phyloP scores from a whole-genome alignment of 208 protist genomes.

The Leishmania braziliensis region DNA sequence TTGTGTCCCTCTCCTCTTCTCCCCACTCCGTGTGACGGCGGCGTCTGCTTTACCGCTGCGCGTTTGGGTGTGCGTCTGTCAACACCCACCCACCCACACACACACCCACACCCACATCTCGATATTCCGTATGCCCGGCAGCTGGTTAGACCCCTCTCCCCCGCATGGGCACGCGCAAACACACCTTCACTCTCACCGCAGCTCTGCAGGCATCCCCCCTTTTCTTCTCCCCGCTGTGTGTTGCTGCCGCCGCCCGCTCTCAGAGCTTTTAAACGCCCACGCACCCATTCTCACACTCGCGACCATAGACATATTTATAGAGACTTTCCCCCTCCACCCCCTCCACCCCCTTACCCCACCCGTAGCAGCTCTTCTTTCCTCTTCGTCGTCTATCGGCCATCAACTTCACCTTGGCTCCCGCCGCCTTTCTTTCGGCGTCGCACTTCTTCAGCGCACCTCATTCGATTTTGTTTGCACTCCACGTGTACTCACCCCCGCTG shows the following conservation, averaged over 20 bases:
- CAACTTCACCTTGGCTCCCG: not conserved
- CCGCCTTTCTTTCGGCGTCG: not conserved
- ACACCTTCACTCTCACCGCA: not conserved
- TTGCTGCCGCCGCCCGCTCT: not conserved
- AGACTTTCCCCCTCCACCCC: not conserved
- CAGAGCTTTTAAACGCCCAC: not conserved
- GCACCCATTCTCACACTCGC: not conserved
- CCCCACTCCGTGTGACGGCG: not conserved
- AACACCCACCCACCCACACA: conserved; percentile 3
- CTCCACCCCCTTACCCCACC: not conserved
- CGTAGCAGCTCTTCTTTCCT: not conserved
- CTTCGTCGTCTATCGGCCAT: not conserved
- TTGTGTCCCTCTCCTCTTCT: not conserved
- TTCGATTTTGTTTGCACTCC: too few species aligned
- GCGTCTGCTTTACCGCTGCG: not conserved
- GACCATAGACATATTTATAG: not conserved
- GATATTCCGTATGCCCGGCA: not conserved
- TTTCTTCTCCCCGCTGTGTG: not conserved
- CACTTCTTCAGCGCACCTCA: not conserved
- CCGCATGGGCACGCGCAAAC: not conserved
- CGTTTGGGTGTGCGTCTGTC: not conserved
- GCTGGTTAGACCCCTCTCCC: not conserved
- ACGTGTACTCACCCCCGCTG: too few species aligned
- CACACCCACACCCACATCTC: not conserved
- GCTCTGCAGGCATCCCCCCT: not conserved